Conservation (phyloP, 148 eudicot species). For the Bassia scoparia region DNA sequence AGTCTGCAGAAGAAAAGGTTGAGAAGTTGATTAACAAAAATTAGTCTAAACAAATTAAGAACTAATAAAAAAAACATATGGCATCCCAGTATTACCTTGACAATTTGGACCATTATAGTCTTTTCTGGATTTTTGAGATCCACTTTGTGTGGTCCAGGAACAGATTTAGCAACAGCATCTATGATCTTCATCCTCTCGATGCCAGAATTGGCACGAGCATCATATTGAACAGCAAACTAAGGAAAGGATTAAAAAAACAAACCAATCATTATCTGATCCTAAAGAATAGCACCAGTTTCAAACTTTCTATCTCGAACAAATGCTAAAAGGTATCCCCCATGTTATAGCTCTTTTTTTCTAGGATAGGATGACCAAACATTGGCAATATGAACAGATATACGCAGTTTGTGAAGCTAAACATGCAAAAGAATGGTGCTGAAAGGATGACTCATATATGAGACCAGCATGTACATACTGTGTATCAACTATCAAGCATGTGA, state of each 20-base stretch:
- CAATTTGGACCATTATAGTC: conserved; percentile 79
- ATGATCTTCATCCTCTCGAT: conserved; percentile 85
- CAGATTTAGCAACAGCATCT: conserved; percentile 78
- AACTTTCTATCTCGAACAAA: not conserved
- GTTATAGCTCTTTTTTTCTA: not conserved
- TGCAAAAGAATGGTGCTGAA: not conserved
- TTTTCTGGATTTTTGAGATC: conserved; percentile 89
- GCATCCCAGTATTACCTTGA: conserved; percentile 44
- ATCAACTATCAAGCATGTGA: not conserved
- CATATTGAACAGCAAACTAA: conserved; percentile 92
- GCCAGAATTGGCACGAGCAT: conserved; percentile 93
- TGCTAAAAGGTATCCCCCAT: not conserved
- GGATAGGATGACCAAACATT: not conserved
- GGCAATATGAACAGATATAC: not conserved
- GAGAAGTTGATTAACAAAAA: not conserved
- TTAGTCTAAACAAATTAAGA: not conserved
- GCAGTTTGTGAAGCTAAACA: not conserved
- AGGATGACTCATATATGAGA: not conserved
- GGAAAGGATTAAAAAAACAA: not conserved
- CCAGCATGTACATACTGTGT: not conserved
- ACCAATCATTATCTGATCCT: conserved; percentile 8
- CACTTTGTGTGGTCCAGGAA: conserved; percentile 83
- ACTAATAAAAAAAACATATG: not conserved
- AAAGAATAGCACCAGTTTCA: not conserved
- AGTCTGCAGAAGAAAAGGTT: conserved; percentile 50